Evolutionary conservation across 768 basidiomycete genomes (phyloP).

Genomic region (Boletus fagicola): DNA sequence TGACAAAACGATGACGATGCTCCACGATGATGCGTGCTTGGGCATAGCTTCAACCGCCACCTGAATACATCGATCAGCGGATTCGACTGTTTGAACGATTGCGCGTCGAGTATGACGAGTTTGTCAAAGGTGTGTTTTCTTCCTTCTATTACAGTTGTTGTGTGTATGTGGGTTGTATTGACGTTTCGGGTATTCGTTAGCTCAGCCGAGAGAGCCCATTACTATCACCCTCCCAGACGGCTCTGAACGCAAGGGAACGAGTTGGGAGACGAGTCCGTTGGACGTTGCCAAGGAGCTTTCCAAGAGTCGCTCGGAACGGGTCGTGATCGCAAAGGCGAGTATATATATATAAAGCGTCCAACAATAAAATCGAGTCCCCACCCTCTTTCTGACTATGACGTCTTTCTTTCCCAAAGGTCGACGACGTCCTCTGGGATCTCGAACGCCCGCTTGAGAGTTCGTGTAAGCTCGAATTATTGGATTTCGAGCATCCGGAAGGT

Average conservation of each 20-base stretch:
- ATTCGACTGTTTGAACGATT: constrained; percentile 87
- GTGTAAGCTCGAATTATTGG: constrained; percentile 77
- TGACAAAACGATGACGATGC: not conserved
- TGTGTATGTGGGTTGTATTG: not conserved
- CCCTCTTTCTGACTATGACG: not conserved
- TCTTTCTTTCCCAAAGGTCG: constrained; percentile 45
- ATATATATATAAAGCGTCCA: constrained; percentile 18
- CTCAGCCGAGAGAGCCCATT: constrained; percentile 82
- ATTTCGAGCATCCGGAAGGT: constrained; percentile 92
- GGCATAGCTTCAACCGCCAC: constrained; percentile 65
- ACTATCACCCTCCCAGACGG: constrained; percentile 85
- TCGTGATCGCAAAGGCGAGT: constrained; percentile 90
- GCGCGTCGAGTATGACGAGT: constrained; percentile 80
- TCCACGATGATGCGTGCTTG: constrained; percentile 29
- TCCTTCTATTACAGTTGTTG: too few species aligned
- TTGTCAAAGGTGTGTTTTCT: constrained; percentile 60
- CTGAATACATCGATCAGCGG: constrained; percentile 86
- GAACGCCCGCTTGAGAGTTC: constrained; percentile 90
- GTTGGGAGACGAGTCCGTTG: constrained; percentile 96
- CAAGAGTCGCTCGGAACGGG: constrained; percentile 80
- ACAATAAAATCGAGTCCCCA: not conserved
- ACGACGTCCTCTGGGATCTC: constrained; percentile 89
- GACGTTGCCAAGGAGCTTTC: constrained; percentile 85
- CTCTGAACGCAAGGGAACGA: constrained; percentile 74
- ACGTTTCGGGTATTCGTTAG: constrained; percentile 25